These are phyloP conservation scores for Podaxis sp. DNA, from an alignment of 768 basidiomycete species.

Conservation along the genomic window DNA sequence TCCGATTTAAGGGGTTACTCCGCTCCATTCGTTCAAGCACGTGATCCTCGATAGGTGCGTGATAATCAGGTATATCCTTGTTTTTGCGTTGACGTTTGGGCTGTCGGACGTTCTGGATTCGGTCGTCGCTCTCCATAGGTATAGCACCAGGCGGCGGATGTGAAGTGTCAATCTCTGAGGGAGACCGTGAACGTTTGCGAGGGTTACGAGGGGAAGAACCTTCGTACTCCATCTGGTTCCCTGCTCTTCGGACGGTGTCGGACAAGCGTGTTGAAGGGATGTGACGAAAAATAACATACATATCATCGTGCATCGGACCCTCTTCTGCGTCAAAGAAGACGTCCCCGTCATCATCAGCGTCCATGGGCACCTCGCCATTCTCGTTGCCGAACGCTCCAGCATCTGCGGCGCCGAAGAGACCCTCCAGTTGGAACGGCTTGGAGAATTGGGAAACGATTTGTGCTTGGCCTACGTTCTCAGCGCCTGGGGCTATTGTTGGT, in stretches of 20 bases:
- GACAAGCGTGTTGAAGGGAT: conserved; percentile 11
- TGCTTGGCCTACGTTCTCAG: conserved; percentile 78
- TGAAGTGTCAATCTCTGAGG: conserved; percentile 25
- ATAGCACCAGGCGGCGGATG: conserved; percentile 6
- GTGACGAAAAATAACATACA: conserved; percentile 24
- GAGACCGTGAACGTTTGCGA: conserved; percentile 39
- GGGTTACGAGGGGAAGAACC: conserved; percentile 33
- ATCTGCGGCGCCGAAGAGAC: conserved; percentile 79
- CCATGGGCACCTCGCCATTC: conserved; percentile 41
- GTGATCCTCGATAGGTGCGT: conserved; percentile 48
- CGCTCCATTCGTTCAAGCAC: conserved; percentile 45
- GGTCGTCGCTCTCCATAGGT: conserved; percentile 19
- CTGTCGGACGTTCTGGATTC: conserved; percentile 33
- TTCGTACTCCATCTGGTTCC: conserved; percentile 35
- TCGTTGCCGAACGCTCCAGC: conserved; percentile 70
- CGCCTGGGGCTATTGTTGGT: conserved; percentile 59
- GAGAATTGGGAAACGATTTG: conserved; percentile 72
- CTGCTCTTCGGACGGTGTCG: conserved; percentile 22
- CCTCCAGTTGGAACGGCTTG: conserved; percentile 78
- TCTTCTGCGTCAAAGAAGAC: conserved; percentile 44
- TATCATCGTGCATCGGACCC: conserved; percentile 40
- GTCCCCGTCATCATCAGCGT: conserved; percentile 44
- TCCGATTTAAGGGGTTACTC: conserved; percentile 61
- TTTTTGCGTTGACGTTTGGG: conserved; percentile 64
- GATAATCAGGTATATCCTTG: conserved; percentile 54